phyloP scores from a whole-genome alignment of 83 land plant genomes.

The Isoetes engelmannii region DNA sequence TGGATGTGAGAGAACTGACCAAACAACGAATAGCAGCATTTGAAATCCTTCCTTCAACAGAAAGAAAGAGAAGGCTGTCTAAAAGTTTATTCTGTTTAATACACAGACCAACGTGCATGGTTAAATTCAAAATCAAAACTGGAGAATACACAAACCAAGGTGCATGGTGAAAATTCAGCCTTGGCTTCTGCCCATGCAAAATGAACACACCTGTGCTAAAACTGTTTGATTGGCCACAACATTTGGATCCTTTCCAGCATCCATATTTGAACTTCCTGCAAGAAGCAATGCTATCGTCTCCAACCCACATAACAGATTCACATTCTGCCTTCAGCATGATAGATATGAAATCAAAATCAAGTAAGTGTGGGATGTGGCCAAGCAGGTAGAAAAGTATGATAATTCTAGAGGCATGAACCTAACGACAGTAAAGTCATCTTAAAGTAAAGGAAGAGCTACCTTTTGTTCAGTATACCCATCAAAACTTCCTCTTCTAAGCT shows the following conservation, averaged over 20 bases:
- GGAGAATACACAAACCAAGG: background rate
- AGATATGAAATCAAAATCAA: too few species aligned
- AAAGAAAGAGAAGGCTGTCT: slow-evolving; percentile 67
- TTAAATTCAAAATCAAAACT: slow-evolving; percentile 1
- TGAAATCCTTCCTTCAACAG: slow-evolving; percentile 89
- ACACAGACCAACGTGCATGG: background rate
- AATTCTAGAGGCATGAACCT: background rate
- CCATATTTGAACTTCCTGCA: slow-evolving; percentile 52
- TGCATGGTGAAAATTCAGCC: background rate
- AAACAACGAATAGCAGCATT: slow-evolving; percentile 74
- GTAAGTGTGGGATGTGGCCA: too few species aligned
- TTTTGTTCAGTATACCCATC: slow-evolving; percentile 86
- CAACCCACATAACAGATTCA: slow-evolving; percentile 79
- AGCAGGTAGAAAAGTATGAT: too few species aligned
- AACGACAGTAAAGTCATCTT: slow-evolving; percentile 3
- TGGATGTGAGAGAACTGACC: slow-evolving; percentile 36
- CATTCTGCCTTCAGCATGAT: slow-evolving; percentile 50
- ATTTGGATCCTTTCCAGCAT: slow-evolving; percentile 67
- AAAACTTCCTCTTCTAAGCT: slow-evolving; percentile 62
- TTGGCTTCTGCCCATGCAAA: background rate
- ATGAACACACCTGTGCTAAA: slow-evolving; percentile 66
- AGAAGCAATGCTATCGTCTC: slow-evolving; percentile 74
- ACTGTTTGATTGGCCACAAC: slow-evolving; percentile 63
- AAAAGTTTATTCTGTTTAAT: slow-evolving; percentile 61
- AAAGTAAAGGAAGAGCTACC: slow-evolving; percentile 38